Percentiles rank a stretch among this genome's conserved stretches.
These are phyloP conservation scores for Fagopyrum tataricum DNA, from an alignment of 148 eudicot species.

Conservation along the genomic window DNA sequence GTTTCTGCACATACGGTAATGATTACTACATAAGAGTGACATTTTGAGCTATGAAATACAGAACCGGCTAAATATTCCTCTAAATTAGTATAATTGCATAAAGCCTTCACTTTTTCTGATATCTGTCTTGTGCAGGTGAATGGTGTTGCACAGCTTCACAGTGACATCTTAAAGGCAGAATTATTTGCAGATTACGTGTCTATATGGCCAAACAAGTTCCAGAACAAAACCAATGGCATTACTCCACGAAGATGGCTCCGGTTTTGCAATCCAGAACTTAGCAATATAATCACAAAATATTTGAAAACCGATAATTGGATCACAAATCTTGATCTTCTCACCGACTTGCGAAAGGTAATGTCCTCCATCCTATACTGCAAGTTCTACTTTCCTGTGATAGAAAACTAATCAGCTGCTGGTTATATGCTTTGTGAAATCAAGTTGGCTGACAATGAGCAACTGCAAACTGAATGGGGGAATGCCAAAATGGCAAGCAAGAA, in stretches of 20 bases:
- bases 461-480: slow-evolving; percentile 88
- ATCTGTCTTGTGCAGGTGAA: slow-evolving; percentile 60
- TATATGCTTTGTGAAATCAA: neutral
- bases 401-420: neutral
- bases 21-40: neutral
- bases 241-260: slow-evolving; percentile 98
- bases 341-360: slow-evolving; percentile 59
- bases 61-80: neutral
- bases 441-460: slow-evolving; percentile 78
- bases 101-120: neutral
- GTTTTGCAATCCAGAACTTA: slow-evolving; percentile 93
- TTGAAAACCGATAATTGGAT: slow-evolving; percentile 92
- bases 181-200: slow-evolving; percentile 92
- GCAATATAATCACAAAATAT: slow-evolving; percentile 84
- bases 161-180: slow-evolving; percentile 86
- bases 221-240: slow-evolving; percentile 95
- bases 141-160: slow-evolving; percentile 97
- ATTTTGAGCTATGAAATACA: neutral
- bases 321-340: slow-evolving; percentile 87
- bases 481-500: slow-evolving; percentile 95
- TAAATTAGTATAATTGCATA: neutral
- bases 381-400: neutral
- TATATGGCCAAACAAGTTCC: slow-evolving; percentile 93
- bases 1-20: slow-evolving; percentile 94
- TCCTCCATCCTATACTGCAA: neutral